Percentiles rank a stretch among this genome's conserved stretches.
phyloP scores from a whole-genome alignment of 352 stramenopile genomes.

The Pythium biforme region DNA sequence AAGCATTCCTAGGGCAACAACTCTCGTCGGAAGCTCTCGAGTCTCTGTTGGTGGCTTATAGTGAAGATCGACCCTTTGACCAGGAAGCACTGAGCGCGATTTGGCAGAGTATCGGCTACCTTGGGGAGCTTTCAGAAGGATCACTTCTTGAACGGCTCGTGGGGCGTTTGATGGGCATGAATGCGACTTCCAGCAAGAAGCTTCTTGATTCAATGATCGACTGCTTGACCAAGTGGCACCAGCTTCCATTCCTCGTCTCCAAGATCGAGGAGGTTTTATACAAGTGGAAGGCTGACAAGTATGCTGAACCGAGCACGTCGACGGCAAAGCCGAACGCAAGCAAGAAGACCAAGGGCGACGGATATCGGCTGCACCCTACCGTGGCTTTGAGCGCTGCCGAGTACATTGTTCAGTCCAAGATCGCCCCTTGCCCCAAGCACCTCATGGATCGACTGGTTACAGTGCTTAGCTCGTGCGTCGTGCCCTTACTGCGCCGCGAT shows the following conservation, averaged over 20 bases:
- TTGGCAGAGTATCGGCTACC: conserved; percentile 70
- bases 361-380: conserved; percentile 48
- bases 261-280: conserved; percentile 62
- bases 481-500: conserved; percentile 46
- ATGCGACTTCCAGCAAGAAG: conserved; percentile 69
- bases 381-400: conserved; percentile 63
- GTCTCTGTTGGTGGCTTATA: conserved; percentile 63
- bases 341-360: conserved; percentile 40
- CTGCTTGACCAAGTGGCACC: conserved; percentile 72
- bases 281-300: conserved; percentile 57
- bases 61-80: conserved; percentile 53
- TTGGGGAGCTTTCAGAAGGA: conserved; percentile 64
- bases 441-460: conserved; percentile 48
- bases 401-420: conserved; percentile 57
- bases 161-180: conserved; percentile 68
- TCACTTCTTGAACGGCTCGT: conserved; percentile 57
- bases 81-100: conserved; percentile 70
- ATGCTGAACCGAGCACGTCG: conserved; percentile 16
- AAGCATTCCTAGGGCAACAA: conserved; percentile 67
- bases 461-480: conserved; percentile 40
- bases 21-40: conserved; percentile 62
- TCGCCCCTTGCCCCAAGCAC: conserved; percentile 44
- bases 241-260: conserved; percentile 60
- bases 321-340: conserved; percentile 19
- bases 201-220: conserved; percentile 79